These are phyloP conservation scores for Populus hybrid DNA, from an alignment of 441 rosid genomes.

Conservation along the genomic window DNA sequence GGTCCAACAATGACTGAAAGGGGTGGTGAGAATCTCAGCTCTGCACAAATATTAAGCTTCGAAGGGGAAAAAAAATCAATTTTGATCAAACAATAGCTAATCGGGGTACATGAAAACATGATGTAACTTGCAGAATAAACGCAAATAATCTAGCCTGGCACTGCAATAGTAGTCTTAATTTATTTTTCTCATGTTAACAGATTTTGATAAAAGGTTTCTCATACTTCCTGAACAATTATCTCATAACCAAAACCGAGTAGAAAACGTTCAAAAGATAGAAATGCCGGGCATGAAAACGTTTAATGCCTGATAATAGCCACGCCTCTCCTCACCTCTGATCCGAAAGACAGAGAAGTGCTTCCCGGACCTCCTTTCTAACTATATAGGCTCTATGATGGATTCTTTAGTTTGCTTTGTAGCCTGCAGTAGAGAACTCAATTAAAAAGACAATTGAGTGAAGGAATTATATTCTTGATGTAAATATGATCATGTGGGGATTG, in stretches of 20 bases:
- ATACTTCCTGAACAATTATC: neutral
- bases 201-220: neutral
- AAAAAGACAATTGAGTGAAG: neutral
- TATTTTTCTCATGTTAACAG: neutral
- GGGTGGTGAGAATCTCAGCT: too few species aligned
- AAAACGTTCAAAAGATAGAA: neutral
- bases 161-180: neutral
- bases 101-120: too few species aligned
- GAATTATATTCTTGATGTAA: neutral
- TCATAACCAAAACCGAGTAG: neutral
- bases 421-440: neutral
- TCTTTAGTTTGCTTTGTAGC: neutral
- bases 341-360: neutral
- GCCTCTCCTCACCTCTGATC: neutral
- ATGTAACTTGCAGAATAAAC: too few species aligned
- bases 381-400: neutral
- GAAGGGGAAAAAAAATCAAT: neutral
- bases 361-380: neutral
- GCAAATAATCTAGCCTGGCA: neutral
- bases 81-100: too few species aligned
- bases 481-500: neutral
- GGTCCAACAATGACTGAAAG: too few species aligned
- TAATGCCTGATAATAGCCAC: too few species aligned
- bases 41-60: neutral
- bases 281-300: too few species aligned